These are phyloP conservation scores for Huntiella moniliformis DNA, from an alignment of 2,329 filamentous ascomycete genomes.

Conservation along the genomic window DNA sequence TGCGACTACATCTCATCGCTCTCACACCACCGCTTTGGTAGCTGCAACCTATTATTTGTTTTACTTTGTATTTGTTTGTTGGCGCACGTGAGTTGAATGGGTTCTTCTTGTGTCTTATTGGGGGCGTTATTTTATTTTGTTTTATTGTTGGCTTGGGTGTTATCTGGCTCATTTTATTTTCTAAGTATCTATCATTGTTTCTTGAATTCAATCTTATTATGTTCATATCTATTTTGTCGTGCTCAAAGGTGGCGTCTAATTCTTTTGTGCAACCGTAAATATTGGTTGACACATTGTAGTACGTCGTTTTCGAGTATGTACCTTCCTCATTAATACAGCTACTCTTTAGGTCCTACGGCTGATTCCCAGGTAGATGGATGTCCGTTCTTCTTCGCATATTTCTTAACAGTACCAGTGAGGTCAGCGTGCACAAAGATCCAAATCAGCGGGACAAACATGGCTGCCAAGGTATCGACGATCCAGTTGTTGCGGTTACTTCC, in stretches of 20 bases:
- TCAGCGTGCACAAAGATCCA: slow-evolving; percentile 40
- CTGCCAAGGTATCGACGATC: slow-evolving; percentile 39
- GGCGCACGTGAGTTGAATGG: neutral
- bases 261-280: too few relatives aligned
- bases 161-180: neutral
- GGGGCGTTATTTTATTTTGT: neutral
- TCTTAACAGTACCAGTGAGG: slow-evolving; percentile 37
- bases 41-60: neutral
- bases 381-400: slow-evolving; percentile 37
- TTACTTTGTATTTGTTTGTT: neutral
- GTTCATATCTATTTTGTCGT: neutral
- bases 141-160: neutral
- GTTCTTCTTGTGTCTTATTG: neutral
- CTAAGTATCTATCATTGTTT: neutral
- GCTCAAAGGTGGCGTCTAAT: too few relatives aligned
- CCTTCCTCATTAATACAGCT: too few relatives aligned
- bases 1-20: too few relatives aligned
- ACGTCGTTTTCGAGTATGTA: too few relatives aligned
- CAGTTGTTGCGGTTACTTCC: slow-evolving; percentile 38
- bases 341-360: slow-evolving; percentile 7
- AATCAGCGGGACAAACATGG: slow-evolving; percentile 32
- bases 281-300: too few relatives aligned
- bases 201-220: neutral
- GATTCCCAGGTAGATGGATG: slow-evolving; percentile 31
- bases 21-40: too few relatives aligned